Evolutionary conservation across 192 early-diverging fungal species (phyloP).

Genomic region (Phycomyces blakesleeanus): DNA sequence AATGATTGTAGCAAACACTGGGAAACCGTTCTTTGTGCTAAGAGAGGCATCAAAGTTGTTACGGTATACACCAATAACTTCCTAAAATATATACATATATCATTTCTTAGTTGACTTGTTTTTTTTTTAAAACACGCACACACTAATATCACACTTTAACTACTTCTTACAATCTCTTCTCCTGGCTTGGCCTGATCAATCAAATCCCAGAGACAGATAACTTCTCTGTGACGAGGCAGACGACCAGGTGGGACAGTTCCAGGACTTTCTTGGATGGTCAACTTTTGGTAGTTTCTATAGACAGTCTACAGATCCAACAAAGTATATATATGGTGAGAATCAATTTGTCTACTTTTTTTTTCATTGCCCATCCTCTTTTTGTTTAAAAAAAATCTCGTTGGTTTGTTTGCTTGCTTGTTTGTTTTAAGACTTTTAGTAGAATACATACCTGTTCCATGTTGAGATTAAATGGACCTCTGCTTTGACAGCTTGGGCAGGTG

Average conservation of each 20-base stretch:
- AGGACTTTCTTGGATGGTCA: conserved; percentile 94
- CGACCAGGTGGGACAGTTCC: conserved; percentile 94
- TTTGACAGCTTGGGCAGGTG: conserved; percentile 85
- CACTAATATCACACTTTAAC: not conserved
- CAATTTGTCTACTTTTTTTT: no score
- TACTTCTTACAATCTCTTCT: conserved; percentile 76
- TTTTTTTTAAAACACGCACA: not conserved
- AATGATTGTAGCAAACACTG: conserved; percentile 93
- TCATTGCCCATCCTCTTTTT: no score
- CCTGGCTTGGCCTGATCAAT: conserved; percentile 95
- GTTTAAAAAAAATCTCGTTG: no score
- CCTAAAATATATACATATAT: conserved; percentile 32
- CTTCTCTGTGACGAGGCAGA: conserved; percentile 89
- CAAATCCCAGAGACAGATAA: conserved; percentile 92
- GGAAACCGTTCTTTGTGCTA: conserved; percentile 91
- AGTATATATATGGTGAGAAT: not conserved
- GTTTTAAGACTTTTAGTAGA: no score
- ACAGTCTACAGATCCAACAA: conserved; percentile 57
- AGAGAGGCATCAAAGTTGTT: conserved; percentile 91
- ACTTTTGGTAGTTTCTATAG: conserved; percentile 95
- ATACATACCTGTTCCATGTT: conserved; percentile 78
- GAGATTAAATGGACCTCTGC: conserved; percentile 85
- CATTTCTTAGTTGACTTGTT: no score
- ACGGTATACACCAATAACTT: conserved; percentile 92
- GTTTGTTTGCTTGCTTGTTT: no score